Percentiles rank a stretch among this genome's conserved stretches.
phyloP scores from a whole-genome alignment of 495 filamentous ascomycete genomes.

The Pseudoneurospora amorphoporcata region DNA sequence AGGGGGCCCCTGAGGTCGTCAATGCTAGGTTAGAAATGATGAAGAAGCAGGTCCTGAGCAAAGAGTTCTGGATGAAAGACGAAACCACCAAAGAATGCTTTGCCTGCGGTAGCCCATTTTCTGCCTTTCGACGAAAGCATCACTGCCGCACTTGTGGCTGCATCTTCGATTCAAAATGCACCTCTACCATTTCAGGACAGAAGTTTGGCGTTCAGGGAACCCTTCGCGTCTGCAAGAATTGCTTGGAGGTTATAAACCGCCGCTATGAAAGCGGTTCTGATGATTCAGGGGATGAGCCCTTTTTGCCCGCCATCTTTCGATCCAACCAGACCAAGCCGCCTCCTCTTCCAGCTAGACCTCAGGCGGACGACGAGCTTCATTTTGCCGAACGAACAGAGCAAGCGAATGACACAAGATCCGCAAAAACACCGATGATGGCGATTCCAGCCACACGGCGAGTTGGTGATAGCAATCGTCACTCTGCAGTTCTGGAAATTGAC shows the following conservation, averaged over 20 bases:
- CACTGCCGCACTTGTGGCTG: constrained; percentile 92
- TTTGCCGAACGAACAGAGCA: constrained; percentile 33
- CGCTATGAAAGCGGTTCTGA: constrained; percentile 80
- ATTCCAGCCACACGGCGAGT: constrained; percentile 80
- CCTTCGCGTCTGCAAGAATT: constrained; percentile 90
- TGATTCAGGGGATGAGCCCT: constrained; percentile 63
- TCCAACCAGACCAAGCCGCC: constrained; percentile 32
- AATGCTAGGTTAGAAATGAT: constrained; percentile 56
- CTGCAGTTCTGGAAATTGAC: constrained; percentile 83
- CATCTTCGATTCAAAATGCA: constrained; percentile 97
- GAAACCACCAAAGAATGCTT: constrained; percentile 98
- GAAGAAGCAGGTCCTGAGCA: constrained; percentile 75
- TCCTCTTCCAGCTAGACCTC: constrained; percentile 16
- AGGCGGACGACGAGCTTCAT: constrained; percentile 28
- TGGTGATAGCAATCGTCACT: constrained; percentile 71
- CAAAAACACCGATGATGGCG: constrained; percentile 62
- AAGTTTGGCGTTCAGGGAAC: constrained; percentile 80
- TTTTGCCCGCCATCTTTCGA: constrained; percentile 44
- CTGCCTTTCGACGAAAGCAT: constrained; percentile 91
- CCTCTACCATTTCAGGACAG: constrained; percentile 72
- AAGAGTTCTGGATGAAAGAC: constrained; percentile 98
- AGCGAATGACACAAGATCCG: constrained; percentile 30
- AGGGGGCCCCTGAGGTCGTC: constrained; percentile 48
- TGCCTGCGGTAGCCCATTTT: constrained; percentile 77
- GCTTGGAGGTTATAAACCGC: constrained; percentile 81